Percentiles rank a stretch among this genome's conserved stretches.
phyloP scores from a whole-genome alignment of 1,284 basidiomycete genomes.

The Blastosporella zonata region DNA sequence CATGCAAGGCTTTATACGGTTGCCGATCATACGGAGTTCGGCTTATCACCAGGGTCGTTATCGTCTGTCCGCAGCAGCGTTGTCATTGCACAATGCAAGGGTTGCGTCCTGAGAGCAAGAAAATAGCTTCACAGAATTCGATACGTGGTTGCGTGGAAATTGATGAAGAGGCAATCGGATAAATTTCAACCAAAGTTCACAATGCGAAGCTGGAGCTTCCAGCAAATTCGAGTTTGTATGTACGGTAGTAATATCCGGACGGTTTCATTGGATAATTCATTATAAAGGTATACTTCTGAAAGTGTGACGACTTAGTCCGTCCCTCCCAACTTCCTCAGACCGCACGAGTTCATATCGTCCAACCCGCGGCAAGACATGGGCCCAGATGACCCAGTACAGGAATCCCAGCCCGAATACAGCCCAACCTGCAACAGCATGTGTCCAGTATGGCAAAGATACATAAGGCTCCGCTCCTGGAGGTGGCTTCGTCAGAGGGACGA shows the following conservation, averaged over 20 bases:
- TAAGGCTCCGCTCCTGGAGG: slow-evolving; percentile 32
- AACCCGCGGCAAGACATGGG: slow-evolving; percentile 26
- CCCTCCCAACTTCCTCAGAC: slow-evolving; percentile 25
- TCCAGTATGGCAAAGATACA: slow-evolving; percentile 34
- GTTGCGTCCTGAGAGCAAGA: no score
- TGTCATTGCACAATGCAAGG: no score
- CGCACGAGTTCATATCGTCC: slow-evolving; percentile 26
- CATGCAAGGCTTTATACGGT: background rate
- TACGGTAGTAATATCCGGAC: no score
- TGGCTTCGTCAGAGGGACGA: slow-evolving; percentile 32
- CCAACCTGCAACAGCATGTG: slow-evolving; percentile 36
- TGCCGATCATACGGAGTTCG: background rate
- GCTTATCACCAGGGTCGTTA: no score
- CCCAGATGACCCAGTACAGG: slow-evolving; percentile 34
- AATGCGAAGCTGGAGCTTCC: no score
- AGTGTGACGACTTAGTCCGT: slow-evolving; percentile 27
- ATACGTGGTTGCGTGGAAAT: no score
- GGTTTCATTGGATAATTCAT: no score
- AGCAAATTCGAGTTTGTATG: no score
- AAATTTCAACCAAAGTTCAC: no score
- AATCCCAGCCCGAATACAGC: slow-evolving; percentile 32
- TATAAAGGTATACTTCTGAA: slow-evolving; percentile 23
- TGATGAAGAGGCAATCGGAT: no score
- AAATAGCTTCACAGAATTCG: no score
- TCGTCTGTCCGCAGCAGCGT: background rate